phyloP scores from a whole-genome alignment of 352 stramenopile genomes.

The Phytophthora agathidicida region DNA sequence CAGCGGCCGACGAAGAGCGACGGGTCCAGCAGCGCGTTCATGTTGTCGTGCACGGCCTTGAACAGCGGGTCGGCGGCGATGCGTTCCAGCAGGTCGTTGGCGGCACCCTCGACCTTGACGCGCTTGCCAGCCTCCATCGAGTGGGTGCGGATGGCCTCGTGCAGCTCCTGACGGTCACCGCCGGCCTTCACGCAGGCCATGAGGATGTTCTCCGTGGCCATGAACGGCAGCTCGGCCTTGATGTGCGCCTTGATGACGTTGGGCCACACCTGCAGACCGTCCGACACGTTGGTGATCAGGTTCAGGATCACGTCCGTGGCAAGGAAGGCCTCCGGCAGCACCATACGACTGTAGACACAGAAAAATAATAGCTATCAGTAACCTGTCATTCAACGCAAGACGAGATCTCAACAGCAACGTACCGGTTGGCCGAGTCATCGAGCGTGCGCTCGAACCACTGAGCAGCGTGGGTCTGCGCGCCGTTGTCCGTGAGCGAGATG shows the following conservation, averaged over 20 bases:
- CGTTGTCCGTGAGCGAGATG: slow-evolving; percentile 97
- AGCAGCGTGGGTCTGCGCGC: slow-evolving; percentile 96
- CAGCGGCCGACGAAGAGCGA: slow-evolving; percentile 97
- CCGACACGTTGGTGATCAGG: slow-evolving; percentile 96
- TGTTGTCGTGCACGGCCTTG: slow-evolving; percentile 93
- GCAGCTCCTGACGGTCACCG: slow-evolving; percentile 97
- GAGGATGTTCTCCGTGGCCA: slow-evolving; percentile 99
- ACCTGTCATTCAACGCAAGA: neutral
- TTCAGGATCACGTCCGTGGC: slow-evolving; percentile 98
- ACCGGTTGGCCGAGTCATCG: slow-evolving; percentile 98
- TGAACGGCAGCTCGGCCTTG: slow-evolving; percentile 98
- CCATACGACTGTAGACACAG: slow-evolving; percentile 82
- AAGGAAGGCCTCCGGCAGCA: slow-evolving; percentile 98
- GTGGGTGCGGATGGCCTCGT: slow-evolving; percentile 98
- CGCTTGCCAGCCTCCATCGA: slow-evolving; percentile 98
- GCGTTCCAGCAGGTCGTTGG: slow-evolving; percentile 98
- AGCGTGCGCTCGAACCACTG: slow-evolving; percentile 99
- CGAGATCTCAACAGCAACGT: slow-evolving; percentile 7
- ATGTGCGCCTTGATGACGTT: slow-evolving; percentile 98
- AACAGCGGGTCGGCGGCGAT: slow-evolving; percentile 96
- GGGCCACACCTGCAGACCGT: slow-evolving; percentile 96
- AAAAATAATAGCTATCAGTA: slow-evolving; percentile 15
- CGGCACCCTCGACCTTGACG: slow-evolving; percentile 97
- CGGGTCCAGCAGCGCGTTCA: slow-evolving; percentile 96
- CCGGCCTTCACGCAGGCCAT: slow-evolving; percentile 99